Evolutionary conservation across 2,329 filamentous ascomycete species (phyloP), one percentile per base, ranked within the genome.

Genomic region (Penicillium occitanis): DNA sequence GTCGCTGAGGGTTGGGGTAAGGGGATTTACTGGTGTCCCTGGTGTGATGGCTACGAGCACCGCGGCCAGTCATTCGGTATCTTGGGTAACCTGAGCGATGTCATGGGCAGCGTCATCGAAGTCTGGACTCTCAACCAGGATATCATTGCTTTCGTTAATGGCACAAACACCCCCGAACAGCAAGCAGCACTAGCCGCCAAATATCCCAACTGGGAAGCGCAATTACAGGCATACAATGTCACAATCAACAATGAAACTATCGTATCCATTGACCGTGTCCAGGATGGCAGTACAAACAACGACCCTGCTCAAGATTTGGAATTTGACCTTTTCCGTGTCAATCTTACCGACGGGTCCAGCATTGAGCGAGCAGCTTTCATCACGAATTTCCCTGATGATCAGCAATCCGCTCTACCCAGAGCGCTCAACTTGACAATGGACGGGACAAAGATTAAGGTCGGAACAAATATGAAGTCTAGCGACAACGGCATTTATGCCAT

Each of bases 31-130:
- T 88, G 86, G 85, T 89, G 87, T 64, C 86, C 86, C 0, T 89
- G 87, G 87, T 89, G 87, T 68, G 87, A 89, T 71, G 87, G 87
- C 13, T 80, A 84, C 68, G 87, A 89, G 74, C 86, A 88, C 72
- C 83, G 82, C 0, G 85, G 88, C 71, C 86, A 88, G 68, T 66
- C 81, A 0, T 79, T 89, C 1, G 86, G 86, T 1, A 78, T 89
- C 40, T 72, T 89, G 0, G 82, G 79, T 1, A 68, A 77, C 0
- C 73, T 88, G 0, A 70, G 77, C 1, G 76, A 83, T 33, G 76
- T 84, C 0, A 75, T 84, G 0, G 75, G 76, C 2, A 73, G 80
- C 5, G 81, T 85, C 0, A 76, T 83, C 14, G 85, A 89, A 71
- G 79, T 87, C 10, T 72, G 81, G 17, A 87, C 84, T 0, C 75